Percentiles rank a stretch among this genome's conserved stretches.
Conservation (phyloP, 73 alveolate species). For the Durusdinium trenchii region DNA sequence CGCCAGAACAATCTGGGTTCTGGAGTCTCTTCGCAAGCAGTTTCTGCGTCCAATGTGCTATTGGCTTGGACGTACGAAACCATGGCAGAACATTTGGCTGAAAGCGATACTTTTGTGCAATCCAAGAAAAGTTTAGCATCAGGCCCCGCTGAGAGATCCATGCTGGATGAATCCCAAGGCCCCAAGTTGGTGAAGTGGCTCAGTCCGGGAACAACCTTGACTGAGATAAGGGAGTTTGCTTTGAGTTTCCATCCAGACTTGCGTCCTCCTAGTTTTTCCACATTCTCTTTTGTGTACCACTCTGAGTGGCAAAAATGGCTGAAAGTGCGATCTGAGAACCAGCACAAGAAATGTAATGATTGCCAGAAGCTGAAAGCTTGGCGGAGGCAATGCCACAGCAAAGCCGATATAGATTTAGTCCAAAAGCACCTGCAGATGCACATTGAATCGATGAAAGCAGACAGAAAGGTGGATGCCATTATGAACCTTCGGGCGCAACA, state of each 20-base stretch:
- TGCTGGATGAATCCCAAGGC: neutral
- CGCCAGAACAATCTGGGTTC: neutral
- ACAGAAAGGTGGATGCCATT: neutral
- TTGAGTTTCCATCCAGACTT: neutral
- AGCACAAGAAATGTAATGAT: slow-evolving; percentile 37
- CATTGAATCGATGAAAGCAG: slow-evolving; percentile 7
- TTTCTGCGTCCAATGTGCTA: neutral
- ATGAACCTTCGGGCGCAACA: slow-evolving; percentile 7
- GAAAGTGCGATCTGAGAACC: neutral
- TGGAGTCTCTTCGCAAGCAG: neutral
- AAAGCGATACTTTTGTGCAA: slow-evolving; percentile 11
- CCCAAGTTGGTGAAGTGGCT: neutral
- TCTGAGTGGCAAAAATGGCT: neutral
- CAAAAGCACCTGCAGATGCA: neutral
- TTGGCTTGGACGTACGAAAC: slow-evolving; percentile 6
- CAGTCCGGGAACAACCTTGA: slow-evolving; percentile 26
- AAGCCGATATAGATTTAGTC: neutral
- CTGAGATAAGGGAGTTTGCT: neutral
- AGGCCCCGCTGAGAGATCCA: neutral
- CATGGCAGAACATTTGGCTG: slow-evolving; percentile 27
- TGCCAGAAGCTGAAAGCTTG: slow-evolving; percentile 33
- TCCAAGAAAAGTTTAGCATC: slow-evolving; percentile 20
- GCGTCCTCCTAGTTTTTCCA: neutral
- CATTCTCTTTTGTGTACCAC: slow-evolving; percentile 1
- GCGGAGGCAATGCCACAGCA: slow-evolving; percentile 24